Base-by-base conservation (phyloP, 345 rosid species). In the Boechera retrofracta region DNA sequence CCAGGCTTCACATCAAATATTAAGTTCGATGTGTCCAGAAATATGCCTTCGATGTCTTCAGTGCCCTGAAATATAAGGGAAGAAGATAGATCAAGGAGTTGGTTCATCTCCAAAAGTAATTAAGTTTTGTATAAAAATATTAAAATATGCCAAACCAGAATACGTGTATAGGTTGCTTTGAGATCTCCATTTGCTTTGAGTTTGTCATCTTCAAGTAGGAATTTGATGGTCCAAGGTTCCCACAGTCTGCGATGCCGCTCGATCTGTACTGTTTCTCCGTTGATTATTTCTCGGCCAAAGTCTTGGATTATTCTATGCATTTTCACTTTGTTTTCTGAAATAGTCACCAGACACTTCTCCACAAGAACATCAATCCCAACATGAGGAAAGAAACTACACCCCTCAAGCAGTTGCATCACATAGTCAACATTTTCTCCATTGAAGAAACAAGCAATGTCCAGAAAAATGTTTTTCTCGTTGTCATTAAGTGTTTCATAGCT, bases 261-360 rank as follows among this genome's bases (percentile, higher is more conserved):
- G 1, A 63, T 77, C 6, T 69, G 64, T 11, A 2, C 8, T 5
- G 21, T 33, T 60, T 71, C 79, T 29, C 61, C 4, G 1, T 51
- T 32, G 6, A 49, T 77, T 32, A 80, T 70, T 58, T 83, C 64
- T 1, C 63, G 31, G 7, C 80, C 78, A 52, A 83, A 33, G 29
- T 71, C 83, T 62, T 67, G 80, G 5, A 80, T 36, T 1, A 83
- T 4, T 2, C 29, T 69, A 48, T 75, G 74, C 79, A 75, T 83
- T 1, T 18, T 0, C 18, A 83, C 41, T 53, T 8, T 58, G 8
- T 68, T 39, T 12, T 48, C 7, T 9, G 45, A 64, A 5, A 83
- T 64, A 12, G 15, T 67, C 12, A 79, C 5, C 0, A 81, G 69
- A 61, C 74, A 71, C 16, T 77, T 83, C 2, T 79, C 73, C 5